Evolutionary conservation across 2,329 filamentous ascomycete genomes (phyloP).

Genomic region (Paecilomyces fulvus): DNA sequence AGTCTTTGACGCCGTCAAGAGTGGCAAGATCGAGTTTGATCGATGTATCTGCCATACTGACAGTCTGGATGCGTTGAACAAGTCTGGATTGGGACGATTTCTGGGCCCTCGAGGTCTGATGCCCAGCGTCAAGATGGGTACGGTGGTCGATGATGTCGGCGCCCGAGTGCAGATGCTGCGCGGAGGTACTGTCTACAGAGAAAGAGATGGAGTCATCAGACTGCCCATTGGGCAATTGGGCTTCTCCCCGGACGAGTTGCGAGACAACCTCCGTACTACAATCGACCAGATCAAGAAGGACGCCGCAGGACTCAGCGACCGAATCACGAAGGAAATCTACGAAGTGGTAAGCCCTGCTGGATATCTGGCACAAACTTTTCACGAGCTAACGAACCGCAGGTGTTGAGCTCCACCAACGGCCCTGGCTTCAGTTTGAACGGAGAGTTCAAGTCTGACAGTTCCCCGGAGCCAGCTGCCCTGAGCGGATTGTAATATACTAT

Average conservation of each 20-base stretch:
- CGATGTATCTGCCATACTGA: slow-evolving; percentile 76
- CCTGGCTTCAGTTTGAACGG: slow-evolving; percentile 84
- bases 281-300: slow-evolving; percentile 71
- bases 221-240: slow-evolving; percentile 86
- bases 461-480: slow-evolving; percentile 44
- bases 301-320: slow-evolving; percentile 56
- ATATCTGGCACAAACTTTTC: slow-evolving; percentile 20
- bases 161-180: slow-evolving; percentile 71
- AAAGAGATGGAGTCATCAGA: slow-evolving; percentile 73
- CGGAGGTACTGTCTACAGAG: slow-evolving; percentile 78
- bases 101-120: slow-evolving; percentile 86
- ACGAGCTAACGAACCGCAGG: slow-evolving; percentile 49
- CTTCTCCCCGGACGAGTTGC: slow-evolving; percentile 79
- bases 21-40: slow-evolving; percentile 78
- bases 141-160: slow-evolving; percentile 73
- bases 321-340: slow-evolving; percentile 63
- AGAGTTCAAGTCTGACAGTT: slow-evolving; percentile 57
- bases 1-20: slow-evolving; percentile 69
- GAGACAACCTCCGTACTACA: slow-evolving; percentile 72
- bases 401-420: slow-evolving; percentile 78
- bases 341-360: slow-evolving; percentile 48
- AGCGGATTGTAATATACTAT: slow-evolving; percentile 41
- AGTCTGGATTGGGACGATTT: slow-evolving; percentile 69
- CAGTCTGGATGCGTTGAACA: slow-evolving; percentile 68
- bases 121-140: slow-evolving; percentile 81